Conservation (phyloP, 306 rosid genomes). For the Urtica urens region DNA sequence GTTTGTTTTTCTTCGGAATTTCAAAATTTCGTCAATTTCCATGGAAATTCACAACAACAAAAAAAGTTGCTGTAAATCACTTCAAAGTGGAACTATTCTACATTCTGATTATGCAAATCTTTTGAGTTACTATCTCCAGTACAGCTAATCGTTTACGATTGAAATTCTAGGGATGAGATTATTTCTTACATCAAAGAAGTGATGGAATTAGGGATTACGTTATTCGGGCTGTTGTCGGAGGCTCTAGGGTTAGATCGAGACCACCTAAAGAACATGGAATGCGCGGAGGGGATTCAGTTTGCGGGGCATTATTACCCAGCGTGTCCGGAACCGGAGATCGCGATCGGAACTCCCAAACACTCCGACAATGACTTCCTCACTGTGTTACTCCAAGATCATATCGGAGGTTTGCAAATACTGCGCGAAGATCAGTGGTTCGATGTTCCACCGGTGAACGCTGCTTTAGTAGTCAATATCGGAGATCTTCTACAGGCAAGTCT, state of each 20-base stretch:
- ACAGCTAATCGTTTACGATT: too few relatives aligned
- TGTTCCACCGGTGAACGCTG: constrained; percentile 18
- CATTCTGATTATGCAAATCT: too few relatives aligned
- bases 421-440: constrained; percentile 20
- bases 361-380: constrained; percentile 25
- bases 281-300: constrained; percentile 9
- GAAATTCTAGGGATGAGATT: constrained; percentile 5
- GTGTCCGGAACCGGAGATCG: constrained; percentile 27
- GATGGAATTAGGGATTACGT: constrained; percentile 11
- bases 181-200: constrained; percentile 4
- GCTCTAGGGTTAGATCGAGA: constrained; percentile 17
- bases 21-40: too few relatives aligned
- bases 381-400: constrained; percentile 25
- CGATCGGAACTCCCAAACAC: constrained; percentile 19
- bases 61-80: too few relatives aligned
- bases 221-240: constrained; percentile 33
- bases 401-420: constrained; percentile 30
- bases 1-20: too few relatives aligned
- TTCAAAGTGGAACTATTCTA: too few relatives aligned
- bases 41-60: too few relatives aligned
- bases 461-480: constrained; percentile 28
- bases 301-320: constrained; percentile 23
- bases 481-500: constrained; percentile 22
- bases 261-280: constrained; percentile 19
- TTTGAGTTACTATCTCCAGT: too few relatives aligned